Base-by-base conservation (phyloP, 2,329 filamentous ascomycete species). In the Paraphoma chrysanthemicola region DNA sequence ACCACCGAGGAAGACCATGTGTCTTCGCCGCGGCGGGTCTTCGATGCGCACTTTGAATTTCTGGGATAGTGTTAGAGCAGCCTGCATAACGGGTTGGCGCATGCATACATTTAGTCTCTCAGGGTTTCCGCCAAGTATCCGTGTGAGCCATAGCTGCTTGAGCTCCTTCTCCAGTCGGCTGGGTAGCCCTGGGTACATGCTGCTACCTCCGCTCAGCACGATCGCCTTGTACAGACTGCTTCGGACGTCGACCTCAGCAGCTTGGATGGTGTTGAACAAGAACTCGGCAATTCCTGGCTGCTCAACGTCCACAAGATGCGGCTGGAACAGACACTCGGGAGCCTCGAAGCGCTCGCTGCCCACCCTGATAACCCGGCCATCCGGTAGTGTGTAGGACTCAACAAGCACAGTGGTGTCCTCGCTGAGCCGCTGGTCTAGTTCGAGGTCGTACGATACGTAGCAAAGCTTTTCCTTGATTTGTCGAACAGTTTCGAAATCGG, bases 11-110 rank as follows among this genome's bases (percentile, higher is more conserved):
- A 99, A 98, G n/a, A 99, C 95, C 93, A 99, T 98, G 83, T 99
- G 95, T 79, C 94, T 86, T 81, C 95, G 87, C 80, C 95, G 87
- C 33, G 95, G 95, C 49, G 95, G 95, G 78, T 99, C 95, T 79
- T 99, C 95, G 83, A 99, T 98, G 78, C 95, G 88, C 66, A 99
- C 94, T 87, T 98, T 99, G 86, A 99, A 99, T 88, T 98, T 99
- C 88, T 88, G 67, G 16, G 6, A 42, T 18, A 2, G 17, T 50
- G 54, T 77, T 52, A 77, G 70, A 44, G 38, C 16, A 36, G 39
- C 42, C 44, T 46, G 29, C 36, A 31, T 44, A 11, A 43, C 38
- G 28, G 6, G 39, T 38, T 70, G 14, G 51, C 47, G 50, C 23
- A 53, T 49, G 71, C 84, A 67, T 76, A 87, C 85, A 72, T 87